These are phyloP conservation scores for Prunus campanulata DNA, from an alignment of 306 rosid species.

Conservation along the genomic window DNA sequence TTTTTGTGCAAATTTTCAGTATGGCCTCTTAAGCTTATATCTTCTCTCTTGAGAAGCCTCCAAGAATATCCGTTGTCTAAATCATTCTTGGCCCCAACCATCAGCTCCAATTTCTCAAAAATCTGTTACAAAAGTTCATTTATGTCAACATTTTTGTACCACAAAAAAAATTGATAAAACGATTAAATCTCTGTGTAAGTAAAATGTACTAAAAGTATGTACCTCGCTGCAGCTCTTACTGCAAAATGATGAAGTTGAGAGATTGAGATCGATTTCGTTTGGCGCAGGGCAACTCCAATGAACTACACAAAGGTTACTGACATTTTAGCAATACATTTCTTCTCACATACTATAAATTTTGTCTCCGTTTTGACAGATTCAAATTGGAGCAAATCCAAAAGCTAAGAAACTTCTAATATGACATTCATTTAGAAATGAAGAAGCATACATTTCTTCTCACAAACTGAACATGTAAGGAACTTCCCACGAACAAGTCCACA, in stretches of 20 bases:
- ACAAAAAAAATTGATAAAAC: not conserved
- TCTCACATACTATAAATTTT: not conserved
- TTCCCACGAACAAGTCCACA: constrained; percentile 18
- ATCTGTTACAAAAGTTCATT: constrained; percentile 18
- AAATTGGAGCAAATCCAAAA: not conserved
- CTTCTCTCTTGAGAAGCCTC: constrained; percentile 24
- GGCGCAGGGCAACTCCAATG: constrained; percentile 30
- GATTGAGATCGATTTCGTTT: constrained; percentile 1
- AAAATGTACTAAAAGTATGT: not conserved
- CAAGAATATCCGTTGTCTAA: constrained; percentile 22
- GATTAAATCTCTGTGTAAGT: not conserved
- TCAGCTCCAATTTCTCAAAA: constrained; percentile 21
- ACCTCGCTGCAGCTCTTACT: constrained; percentile 30
- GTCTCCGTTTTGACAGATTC: not conserved
- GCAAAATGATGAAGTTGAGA: constrained; percentile 13
- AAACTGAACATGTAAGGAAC: constrained; percentile 18
- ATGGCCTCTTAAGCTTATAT: not conserved
- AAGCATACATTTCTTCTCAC: constrained; percentile 33
- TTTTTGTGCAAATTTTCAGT: not conserved
- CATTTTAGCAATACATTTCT: not conserved
- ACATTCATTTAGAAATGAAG: not conserved
- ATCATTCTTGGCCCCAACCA: constrained; percentile 18
- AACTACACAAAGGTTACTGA: constrained; percentile 13
- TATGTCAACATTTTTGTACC: not conserved
- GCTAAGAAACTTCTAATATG: not conserved